Evolutionary conservation across 2,329 filamentous ascomycete species (phyloP).

Genomic region (Cordyceps javanica): DNA sequence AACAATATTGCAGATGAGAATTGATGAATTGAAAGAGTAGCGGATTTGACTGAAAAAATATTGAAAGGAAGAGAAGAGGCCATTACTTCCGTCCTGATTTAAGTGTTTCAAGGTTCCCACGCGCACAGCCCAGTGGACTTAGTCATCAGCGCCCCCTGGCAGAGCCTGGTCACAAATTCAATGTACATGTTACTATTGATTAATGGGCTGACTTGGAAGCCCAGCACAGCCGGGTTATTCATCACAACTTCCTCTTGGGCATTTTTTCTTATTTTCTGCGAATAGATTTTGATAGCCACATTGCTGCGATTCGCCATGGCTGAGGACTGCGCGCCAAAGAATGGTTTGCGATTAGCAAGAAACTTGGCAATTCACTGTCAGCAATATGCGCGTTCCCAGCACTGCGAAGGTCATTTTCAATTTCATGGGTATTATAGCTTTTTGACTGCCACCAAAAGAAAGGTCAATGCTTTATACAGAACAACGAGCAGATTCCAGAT

Average conservation of each 20-base stretch:
- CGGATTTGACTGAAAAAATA: neutral
- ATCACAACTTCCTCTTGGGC: too few relatives aligned
- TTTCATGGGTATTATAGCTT: neutral
- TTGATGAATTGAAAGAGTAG: neutral
- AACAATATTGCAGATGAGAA: neutral
- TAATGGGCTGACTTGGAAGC: too few relatives aligned
- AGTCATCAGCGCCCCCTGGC: slow-evolving; percentile 1
- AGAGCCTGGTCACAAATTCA: neutral
- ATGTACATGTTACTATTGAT: too few relatives aligned
- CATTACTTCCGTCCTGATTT: neutral
- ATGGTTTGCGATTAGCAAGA: too few relatives aligned
- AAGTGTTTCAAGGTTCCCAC: neutral
- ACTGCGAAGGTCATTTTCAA: too few relatives aligned
- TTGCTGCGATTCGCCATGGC: too few relatives aligned
- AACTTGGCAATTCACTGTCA: too few relatives aligned
- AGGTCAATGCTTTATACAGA: neutral
- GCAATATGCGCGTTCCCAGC: too few relatives aligned
- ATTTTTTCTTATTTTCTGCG: too few relatives aligned
- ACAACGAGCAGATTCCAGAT: neutral
- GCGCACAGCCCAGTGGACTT: neutral
- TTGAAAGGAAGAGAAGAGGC: neutral
- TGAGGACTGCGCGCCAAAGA: too few relatives aligned
- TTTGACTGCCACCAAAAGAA: neutral
- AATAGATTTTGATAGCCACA: too few relatives aligned
- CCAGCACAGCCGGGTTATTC: too few relatives aligned